A percentile compares a stretch with the other conserved stretches of the same genome.
Conservation (phyloP, 768 basidiomycete species). For the Suillus weaverae region DNA sequence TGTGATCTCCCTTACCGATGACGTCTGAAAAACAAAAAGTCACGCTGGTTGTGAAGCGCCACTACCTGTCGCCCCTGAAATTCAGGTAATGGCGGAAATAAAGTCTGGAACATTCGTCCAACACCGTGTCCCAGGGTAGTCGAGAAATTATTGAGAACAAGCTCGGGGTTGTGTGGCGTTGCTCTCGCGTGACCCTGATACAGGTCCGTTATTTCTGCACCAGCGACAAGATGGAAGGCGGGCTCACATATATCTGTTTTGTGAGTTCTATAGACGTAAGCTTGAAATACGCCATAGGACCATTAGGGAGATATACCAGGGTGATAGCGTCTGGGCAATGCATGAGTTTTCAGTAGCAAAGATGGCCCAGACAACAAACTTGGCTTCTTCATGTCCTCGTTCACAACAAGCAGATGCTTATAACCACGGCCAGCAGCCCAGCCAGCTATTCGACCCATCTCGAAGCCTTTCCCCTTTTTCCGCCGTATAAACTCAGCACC, state of each 20-base stretch:
- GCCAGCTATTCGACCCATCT: conserved; percentile 85
- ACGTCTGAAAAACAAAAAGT: conserved; percentile 95
- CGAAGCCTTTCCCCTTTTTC: conserved; percentile 88
- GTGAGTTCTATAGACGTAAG: conserved; percentile 86
- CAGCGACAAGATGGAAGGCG: background rate
- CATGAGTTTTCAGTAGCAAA: conserved; percentile 9
- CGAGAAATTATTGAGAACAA: conserved; percentile 92
- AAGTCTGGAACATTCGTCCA: conserved; percentile 93
- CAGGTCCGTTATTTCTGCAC: conserved; percentile 11
- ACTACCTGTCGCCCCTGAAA: conserved; percentile 97
- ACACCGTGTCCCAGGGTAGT: conserved; percentile 92
- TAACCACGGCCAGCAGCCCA: conserved; percentile 93
- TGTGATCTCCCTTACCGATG: conserved; percentile 64
- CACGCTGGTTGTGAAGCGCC: conserved; percentile 94
- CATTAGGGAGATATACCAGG: conserved; percentile 83
- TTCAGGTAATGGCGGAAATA: conserved; percentile 93
- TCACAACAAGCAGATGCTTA: conserved; percentile 87
- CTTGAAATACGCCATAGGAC: conserved; percentile 96
- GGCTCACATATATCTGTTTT: conserved; percentile 77
- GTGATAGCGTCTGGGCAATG: conserved; percentile 80
- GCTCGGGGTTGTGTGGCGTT: conserved; percentile 91
- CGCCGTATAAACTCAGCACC: conserved; percentile 87
- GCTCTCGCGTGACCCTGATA: conserved; percentile 86
- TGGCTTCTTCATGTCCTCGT: conserved; percentile 92
- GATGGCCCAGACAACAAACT: conserved; percentile 54